A percentile compares a stretch with the other conserved stretches of the same genome.
Evolutionary conservation across 495 filamentous ascomycete species (phyloP).

Genomic region (Daldinia vernicosa): DNA sequence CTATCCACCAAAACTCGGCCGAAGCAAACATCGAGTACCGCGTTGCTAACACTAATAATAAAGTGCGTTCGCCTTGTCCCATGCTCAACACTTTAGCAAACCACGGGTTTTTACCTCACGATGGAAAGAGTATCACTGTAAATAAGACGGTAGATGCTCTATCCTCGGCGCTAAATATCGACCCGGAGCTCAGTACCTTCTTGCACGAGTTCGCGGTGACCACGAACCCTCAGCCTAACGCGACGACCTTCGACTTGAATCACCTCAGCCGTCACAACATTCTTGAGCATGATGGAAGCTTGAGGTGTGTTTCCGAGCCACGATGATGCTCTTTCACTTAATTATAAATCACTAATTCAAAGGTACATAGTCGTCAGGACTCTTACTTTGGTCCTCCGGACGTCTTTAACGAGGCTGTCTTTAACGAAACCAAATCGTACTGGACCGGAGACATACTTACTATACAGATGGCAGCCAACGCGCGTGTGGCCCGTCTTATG

Average conservation of each 20-base stretch:
- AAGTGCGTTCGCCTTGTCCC: conserved; percentile 51
- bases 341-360: conserved; percentile 2
- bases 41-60: conserved; percentile 12
- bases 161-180: conserved; percentile 55
- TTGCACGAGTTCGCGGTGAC: conserved; percentile 56
- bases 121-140: conserved; percentile 51
- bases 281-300: conserved; percentile 62
- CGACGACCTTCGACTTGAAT: conserved; percentile 60
- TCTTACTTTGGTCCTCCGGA: conserved; percentile 54
- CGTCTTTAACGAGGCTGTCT: conserved; percentile 58
- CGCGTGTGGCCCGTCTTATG: conserved; percentile 54
- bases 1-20: conserved; percentile 23
- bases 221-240: conserved; percentile 60
- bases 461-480: conserved; percentile 54
- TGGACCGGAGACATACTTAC: conserved; percentile 53
- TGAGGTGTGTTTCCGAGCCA: conserved; percentile 50
- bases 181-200: conserved; percentile 42
- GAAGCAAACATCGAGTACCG: conserved; percentile 21
- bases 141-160: conserved; percentile 51
- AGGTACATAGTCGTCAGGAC: conserved; percentile 52
- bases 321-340: neutral
- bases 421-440: conserved; percentile 55
- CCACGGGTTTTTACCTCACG: conserved; percentile 50
- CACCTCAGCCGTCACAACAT: conserved; percentile 58
- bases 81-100: conserved; percentile 55